phyloP scores from a whole-genome alignment of 2,329 filamentous ascomycete genomes.

The Fusarium sp. region DNA sequence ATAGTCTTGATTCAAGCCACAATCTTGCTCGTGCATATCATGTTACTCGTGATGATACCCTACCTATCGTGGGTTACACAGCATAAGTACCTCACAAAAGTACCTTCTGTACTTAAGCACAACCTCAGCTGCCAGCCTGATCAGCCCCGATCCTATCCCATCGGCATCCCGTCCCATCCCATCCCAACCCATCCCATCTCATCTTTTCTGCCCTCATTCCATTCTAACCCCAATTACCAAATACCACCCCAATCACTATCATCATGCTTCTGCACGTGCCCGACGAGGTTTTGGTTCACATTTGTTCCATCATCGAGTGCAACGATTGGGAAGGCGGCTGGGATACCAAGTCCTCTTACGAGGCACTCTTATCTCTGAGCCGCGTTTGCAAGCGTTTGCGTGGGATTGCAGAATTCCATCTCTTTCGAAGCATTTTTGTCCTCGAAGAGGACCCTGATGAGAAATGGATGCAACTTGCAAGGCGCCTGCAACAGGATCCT shows the following conservation, averaged over 20 bases:
- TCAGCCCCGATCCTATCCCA: background rate
- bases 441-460: background rate
- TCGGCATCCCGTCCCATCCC: background rate
- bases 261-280: background rate
- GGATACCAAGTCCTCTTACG: background rate
- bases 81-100: background rate
- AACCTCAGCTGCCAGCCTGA: background rate
- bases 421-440: background rate
- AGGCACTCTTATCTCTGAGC: background rate
- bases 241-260: background rate
- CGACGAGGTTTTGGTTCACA: background rate
- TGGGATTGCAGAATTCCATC: background rate
- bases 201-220: background rate
- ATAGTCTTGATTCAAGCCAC: background rate
- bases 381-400: background rate
- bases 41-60: background rate
- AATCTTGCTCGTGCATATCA: background rate
- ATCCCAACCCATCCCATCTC: background rate
- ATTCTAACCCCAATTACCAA: background rate
- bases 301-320: background rate
- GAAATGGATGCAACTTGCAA: background rate
- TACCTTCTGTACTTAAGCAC: background rate
- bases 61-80: background rate
- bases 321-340: background rate
- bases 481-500: background rate